Conservation (phyloP, 352 stramenopile genomes). For the Phytophthora kernoviae region DNA sequence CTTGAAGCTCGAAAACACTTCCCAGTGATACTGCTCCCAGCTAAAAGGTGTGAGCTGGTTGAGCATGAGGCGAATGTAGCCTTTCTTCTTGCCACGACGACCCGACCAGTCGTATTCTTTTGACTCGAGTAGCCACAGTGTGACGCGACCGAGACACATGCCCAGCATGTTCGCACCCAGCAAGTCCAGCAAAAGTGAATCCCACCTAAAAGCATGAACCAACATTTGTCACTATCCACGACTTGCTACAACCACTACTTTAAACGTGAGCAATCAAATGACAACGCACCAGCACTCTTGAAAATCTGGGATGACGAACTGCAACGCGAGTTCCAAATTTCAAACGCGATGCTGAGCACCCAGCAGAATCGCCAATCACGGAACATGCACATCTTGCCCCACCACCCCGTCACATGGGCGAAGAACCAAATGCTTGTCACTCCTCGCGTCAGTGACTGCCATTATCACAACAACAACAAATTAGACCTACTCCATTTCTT, state of each 20-base stretch:
- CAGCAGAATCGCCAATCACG: constrained; percentile 93
- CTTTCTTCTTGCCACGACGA: constrained; percentile 73
- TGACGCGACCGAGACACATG: constrained; percentile 82
- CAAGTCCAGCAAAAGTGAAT: constrained; percentile 92
- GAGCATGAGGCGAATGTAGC: constrained; percentile 68
- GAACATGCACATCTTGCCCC: constrained; percentile 95
- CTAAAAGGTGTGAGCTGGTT: constrained; percentile 90
- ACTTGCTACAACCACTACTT: not conserved
- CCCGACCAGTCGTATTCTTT: constrained; percentile 92
- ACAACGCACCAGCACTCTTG: constrained; percentile 89
- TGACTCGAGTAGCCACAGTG: constrained; percentile 79
- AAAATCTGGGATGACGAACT: constrained; percentile 93
- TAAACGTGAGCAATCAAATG: not conserved
- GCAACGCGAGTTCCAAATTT: constrained; percentile 89
- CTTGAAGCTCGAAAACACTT: constrained; percentile 92
- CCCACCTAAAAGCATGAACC: constrained; percentile 59
- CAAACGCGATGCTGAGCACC: constrained; percentile 91
- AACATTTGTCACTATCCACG: not conserved
- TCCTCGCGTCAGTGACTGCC: constrained; percentile 62
- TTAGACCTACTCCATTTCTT: not conserved
- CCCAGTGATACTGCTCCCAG: constrained; percentile 91
- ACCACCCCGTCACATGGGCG: constrained; percentile 88
- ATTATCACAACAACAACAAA: constrained; percentile 2
- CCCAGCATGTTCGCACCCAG: constrained; percentile 92
- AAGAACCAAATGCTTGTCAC: constrained; percentile 87